Percentiles rank a stretch among this genome's conserved stretches.
Conservation (phyloP, 129 eudicot species). For the Tagetes erecta region DNA sequence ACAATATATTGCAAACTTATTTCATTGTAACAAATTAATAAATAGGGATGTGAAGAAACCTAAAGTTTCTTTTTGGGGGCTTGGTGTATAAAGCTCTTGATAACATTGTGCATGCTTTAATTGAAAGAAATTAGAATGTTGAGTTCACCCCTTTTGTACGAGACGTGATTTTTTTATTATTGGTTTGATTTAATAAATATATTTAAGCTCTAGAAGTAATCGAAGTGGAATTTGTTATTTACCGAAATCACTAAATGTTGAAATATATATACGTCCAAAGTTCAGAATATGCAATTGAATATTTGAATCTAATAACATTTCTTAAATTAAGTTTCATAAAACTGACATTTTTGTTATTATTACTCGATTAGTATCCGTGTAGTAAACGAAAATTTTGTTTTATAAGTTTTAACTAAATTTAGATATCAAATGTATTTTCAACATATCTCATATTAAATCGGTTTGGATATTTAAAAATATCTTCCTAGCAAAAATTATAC, state of each 20-base stretch:
- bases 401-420: too few species aligned
- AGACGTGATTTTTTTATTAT: slow-evolving; percentile 1
- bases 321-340: not conserved
- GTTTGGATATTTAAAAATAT: too few species aligned
- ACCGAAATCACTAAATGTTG: slow-evolving; percentile 8
- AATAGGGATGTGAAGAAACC: slow-evolving; percentile 22
- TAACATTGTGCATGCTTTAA: slow-evolving; percentile 31
- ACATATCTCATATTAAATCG: too few species aligned
- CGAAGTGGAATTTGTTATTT: slow-evolving; percentile 11
- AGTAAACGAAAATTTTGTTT: too few species aligned
- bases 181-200: slow-evolving; percentile 27
- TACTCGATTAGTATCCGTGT: not conserved
- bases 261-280: slow-evolving; percentile 18
- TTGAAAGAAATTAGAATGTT: slow-evolving; percentile 31
- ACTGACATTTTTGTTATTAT: not conserved
- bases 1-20: not conserved
- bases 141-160: slow-evolving; percentile 23
- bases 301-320: slow-evolving; percentile 17
- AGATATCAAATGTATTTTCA: too few species aligned
- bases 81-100: slow-evolving; percentile 39
- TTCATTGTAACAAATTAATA: slow-evolving; percentile 3
- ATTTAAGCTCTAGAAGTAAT: slow-evolving; percentile 13
- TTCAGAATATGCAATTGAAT: slow-evolving; percentile 33
- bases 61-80: slow-evolving; percentile 30
- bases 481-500: too few species aligned